Conservation (phyloP, 2,329 filamentous ascomycete species). For the Sphaerostilbella broomeana region DNA sequence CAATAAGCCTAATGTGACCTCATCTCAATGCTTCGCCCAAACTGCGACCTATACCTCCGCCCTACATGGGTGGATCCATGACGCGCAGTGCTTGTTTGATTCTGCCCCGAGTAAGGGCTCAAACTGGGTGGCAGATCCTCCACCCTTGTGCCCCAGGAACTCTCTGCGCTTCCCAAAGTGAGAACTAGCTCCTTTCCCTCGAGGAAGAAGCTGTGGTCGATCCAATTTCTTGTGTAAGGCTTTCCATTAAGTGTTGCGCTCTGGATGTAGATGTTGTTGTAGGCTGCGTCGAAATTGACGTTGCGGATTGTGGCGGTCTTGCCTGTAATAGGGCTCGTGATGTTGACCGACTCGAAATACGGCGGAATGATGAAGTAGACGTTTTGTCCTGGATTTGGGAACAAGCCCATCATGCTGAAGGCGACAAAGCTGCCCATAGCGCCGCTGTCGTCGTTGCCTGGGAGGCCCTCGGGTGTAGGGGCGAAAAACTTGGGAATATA, state of each 20-base stretch:
- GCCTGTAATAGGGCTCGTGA: constrained; percentile 51
- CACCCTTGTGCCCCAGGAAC: constrained; percentile 54
- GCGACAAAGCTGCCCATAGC: constrained; percentile 64
- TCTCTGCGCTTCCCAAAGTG: constrained; percentile 53
- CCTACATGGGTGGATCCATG: neutral
- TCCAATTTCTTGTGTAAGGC: constrained; percentile 58
- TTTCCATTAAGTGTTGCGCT: constrained; percentile 55
- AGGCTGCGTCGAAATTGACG: constrained; percentile 54
- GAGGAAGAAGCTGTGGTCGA: constrained; percentile 60
- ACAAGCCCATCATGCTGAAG: constrained; percentile 63
- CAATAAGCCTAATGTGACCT: neutral
- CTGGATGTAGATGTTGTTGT: constrained; percentile 58
- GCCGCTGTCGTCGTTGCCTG: constrained; percentile 65
- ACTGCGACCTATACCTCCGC: constrained; percentile 1
- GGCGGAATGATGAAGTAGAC: constrained; percentile 67
- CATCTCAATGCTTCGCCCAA: constrained; percentile 1
- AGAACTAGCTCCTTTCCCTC: constrained; percentile 59
- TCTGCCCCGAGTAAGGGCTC: constrained; percentile 31
- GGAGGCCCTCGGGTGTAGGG: constrained; percentile 51
- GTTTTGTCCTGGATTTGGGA: constrained; percentile 61
- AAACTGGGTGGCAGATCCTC: constrained; percentile 58
- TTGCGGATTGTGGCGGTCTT: constrained; percentile 54
- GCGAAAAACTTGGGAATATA: constrained; percentile 62
- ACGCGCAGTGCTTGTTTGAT: neutral
- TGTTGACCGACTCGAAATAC: constrained; percentile 55